Evolutionary conservation across 2,329 filamentous ascomycete species (phyloP).

Genomic region (Sclerotinia nivalis): DNA sequence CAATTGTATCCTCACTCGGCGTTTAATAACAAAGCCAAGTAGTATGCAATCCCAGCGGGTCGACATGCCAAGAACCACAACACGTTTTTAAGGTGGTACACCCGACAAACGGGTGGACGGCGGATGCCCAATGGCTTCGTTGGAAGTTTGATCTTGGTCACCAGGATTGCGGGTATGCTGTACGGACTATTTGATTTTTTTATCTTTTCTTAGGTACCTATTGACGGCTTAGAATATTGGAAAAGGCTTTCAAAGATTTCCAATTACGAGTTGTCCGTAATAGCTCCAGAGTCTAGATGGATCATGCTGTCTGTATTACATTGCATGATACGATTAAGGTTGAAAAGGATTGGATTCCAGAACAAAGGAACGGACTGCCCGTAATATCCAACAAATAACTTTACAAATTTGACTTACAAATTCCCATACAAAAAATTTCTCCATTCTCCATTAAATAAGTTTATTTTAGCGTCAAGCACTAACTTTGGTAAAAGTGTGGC

Average conservation of each 20-base stretch:
- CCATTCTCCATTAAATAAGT: background rate
- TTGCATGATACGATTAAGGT: no score
- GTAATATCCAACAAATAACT: background rate
- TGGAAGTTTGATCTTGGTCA: background rate
- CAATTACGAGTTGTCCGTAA: background rate
- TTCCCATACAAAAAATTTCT: background rate
- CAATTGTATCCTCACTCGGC: background rate
- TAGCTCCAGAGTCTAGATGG: background rate
- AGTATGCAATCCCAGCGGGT: background rate
- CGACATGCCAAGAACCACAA: background rate
- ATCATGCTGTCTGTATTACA: no score
- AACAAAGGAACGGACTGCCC: conserved; percentile 7
- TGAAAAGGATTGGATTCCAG: background rate
- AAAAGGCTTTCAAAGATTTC: background rate
- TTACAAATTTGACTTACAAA: background rate
- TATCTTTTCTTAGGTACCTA: background rate
- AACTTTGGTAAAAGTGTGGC: background rate
- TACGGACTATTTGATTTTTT: background rate
- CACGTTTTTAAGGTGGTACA: background rate
- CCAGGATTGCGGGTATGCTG: background rate
- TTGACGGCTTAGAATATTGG: background rate
- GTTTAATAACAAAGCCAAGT: conserved; percentile 4
- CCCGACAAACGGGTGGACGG: background rate
- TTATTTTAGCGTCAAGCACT: background rate
- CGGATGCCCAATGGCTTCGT: background rate